Evolutionary conservation across 106 monocot species (phyloP).

Genomic region (Dioscorea dumetorum): DNA sequence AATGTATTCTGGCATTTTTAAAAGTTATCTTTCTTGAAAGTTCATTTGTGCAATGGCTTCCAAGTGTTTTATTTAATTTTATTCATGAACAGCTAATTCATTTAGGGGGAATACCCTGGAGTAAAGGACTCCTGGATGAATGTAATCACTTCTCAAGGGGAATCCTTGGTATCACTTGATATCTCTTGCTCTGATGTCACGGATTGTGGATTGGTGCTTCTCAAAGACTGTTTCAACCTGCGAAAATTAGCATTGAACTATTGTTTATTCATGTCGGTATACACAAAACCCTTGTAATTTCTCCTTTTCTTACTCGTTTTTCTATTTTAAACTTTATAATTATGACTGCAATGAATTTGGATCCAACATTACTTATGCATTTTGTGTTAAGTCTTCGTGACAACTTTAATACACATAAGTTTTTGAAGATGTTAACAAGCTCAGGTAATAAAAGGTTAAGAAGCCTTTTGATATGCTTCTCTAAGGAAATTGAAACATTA

Average conservation of each 20-base stretch:
- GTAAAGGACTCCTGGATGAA: slow-evolving; percentile 92
- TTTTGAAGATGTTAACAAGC: no score
- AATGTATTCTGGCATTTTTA: no score
- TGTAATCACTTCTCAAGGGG: slow-evolving; percentile 72
- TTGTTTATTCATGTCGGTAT: slow-evolving; percentile 72
- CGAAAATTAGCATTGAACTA: slow-evolving; percentile 67
- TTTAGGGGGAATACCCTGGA: slow-evolving; percentile 81
- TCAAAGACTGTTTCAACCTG: slow-evolving; percentile 57
- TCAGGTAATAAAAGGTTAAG: no score
- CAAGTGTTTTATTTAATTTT: neutral
- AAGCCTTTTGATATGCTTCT: no score
- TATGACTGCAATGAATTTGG: no score
- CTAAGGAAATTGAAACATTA: no score
- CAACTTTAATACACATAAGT: no score
- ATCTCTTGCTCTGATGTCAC: slow-evolving; percentile 87
- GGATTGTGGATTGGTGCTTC: slow-evolving; percentile 50
- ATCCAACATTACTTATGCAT: no score
- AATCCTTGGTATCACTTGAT: slow-evolving; percentile 90
- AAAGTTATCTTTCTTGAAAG: no score
- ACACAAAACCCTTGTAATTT: neutral
- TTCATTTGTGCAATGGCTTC: neutral
- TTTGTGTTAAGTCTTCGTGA: no score
- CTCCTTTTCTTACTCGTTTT: neutral
- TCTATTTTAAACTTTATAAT: neutral
- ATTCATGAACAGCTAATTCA: slow-evolving; percentile 56